Conservation (phyloP, 2,329 filamentous ascomycete genomes). For the Penicillium aurantiogriseum region DNA sequence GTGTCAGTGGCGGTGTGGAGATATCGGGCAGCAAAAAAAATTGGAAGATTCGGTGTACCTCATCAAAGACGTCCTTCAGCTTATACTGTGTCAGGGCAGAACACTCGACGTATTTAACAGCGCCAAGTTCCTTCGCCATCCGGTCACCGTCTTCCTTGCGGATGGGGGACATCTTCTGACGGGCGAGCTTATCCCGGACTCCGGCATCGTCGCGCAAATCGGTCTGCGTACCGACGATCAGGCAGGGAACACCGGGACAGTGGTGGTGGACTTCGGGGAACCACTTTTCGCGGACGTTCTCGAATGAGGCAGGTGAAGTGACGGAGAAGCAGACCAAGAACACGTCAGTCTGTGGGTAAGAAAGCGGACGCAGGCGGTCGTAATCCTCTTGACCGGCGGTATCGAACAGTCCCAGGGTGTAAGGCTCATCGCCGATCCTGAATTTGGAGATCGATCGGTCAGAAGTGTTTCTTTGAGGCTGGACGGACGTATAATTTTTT, state of each 20-base stretch:
- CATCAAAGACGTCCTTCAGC: conserved; percentile 98
- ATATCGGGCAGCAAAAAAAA: not conserved
- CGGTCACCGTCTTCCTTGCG: conserved; percentile 88
- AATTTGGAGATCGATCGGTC: not conserved
- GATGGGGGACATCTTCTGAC: conserved; percentile 95
- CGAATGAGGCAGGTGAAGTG: conserved; percentile 94
- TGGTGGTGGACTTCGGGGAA: conserved; percentile 98
- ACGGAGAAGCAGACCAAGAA: conserved; percentile 99
- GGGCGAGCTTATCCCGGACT: conserved; percentile 85
- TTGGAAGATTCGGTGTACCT: conserved; percentile 59
- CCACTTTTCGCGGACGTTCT: conserved; percentile 99
- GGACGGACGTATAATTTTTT: conserved; percentile 1
- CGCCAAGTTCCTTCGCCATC: conserved; percentile 96
- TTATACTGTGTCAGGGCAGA: conserved; percentile 97
- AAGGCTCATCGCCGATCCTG: conserved; percentile 98
- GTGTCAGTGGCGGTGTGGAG: not conserved
- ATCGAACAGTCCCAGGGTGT: conserved; percentile 96
- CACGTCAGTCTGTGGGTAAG: conserved; percentile 97
- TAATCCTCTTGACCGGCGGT: conserved; percentile 99
- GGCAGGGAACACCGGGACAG: conserved; percentile 93
- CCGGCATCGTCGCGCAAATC: conserved; percentile 87
- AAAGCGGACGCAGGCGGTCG: conserved; percentile 91
- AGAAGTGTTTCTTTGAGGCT: conserved; percentile 2
- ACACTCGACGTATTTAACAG: conserved; percentile 98
- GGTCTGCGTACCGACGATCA: conserved; percentile 96